These are phyloP conservation scores for Castanea sativa DNA, from an alignment of 306 rosid genomes.

Conservation along the genomic window DNA sequence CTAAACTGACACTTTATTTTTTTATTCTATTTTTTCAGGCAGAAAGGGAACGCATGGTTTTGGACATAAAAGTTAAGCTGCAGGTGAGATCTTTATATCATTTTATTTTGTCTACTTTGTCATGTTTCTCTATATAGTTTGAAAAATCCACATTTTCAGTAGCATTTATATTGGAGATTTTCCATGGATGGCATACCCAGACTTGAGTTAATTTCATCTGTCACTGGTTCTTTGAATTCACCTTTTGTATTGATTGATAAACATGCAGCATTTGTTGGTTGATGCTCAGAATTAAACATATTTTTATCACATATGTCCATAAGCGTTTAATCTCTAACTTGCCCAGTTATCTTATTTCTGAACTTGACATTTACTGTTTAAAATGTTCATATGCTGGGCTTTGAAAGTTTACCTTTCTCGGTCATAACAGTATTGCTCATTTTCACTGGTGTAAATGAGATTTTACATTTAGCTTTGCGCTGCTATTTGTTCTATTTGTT, in stretches of 20 bases:
- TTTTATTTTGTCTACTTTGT: background rate
- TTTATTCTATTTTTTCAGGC: constrained; percentile 55
- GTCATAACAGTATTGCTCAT: background rate
- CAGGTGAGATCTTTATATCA: constrained; percentile 59
- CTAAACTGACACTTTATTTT: constrained; percentile 6
- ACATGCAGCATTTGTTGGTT: background rate
- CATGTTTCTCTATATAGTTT: background rate
- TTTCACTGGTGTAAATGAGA: background rate
- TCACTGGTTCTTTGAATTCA: background rate
- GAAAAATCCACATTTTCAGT: background rate
- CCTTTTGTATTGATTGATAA: background rate
- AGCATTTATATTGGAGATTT: background rate
- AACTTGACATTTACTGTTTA: no score
- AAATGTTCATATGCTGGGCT: no score
- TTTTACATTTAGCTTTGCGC: background rate
- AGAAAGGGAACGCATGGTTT: constrained; percentile 95
- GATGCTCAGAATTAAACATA: background rate
- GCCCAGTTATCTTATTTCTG: no score
- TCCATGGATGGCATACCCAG: background rate
- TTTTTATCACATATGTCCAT: no score
- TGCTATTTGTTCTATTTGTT: no score
- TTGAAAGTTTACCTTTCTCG: no score
- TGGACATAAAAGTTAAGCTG: constrained; percentile 95
- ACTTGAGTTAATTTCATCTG: background rate
- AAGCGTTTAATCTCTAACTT: no score